phyloP scores from a whole-genome alignment of 306 rosid genomes.

The Datisca glomerata region DNA sequence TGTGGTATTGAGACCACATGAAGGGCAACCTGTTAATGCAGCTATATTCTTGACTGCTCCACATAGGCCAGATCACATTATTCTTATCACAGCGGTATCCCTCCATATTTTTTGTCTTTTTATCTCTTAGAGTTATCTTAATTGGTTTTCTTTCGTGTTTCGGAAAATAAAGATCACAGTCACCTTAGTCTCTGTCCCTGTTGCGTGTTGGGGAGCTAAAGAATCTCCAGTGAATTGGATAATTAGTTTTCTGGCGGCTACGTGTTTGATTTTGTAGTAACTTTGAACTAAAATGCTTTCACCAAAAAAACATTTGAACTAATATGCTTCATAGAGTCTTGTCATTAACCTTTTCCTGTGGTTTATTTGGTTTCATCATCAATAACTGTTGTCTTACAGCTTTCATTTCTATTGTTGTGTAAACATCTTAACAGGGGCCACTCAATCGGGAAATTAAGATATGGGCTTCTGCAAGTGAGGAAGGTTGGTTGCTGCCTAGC shows the following conservation, averaged over 20 bases:
- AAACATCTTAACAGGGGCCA: slow-evolving; percentile 45
- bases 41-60: slow-evolving; percentile 83
- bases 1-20: slow-evolving; percentile 66
- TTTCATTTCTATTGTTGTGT: slow-evolving; percentile 4
- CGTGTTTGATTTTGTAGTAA: background rate
- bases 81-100: slow-evolving; percentile 78
- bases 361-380: too few species aligned
- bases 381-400: background rate
- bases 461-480: slow-evolving; percentile 81
- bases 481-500: slow-evolving; percentile 90
- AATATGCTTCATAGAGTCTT: too few species aligned
- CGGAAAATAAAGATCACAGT: too few species aligned
- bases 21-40: slow-evolving; percentile 81
- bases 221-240: slow-evolving; percentile 1
- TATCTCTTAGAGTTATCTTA: too few species aligned
- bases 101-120: background rate
- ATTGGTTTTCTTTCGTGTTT: background rate
- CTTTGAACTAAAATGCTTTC: background rate
- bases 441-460: slow-evolving; percentile 87
- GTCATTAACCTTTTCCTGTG: too few species aligned
- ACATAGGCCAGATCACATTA: slow-evolving; percentile 77
- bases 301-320: slow-evolving; percentile 3
- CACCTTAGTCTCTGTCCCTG: too few species aligned
- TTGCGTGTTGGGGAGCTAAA: background rate
- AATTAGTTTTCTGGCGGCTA: too few species aligned